Evolutionary conservation across 2,329 filamentous ascomycete genomes (phyloP).

Genomic region (Mycocentrospora acerina): DNA sequence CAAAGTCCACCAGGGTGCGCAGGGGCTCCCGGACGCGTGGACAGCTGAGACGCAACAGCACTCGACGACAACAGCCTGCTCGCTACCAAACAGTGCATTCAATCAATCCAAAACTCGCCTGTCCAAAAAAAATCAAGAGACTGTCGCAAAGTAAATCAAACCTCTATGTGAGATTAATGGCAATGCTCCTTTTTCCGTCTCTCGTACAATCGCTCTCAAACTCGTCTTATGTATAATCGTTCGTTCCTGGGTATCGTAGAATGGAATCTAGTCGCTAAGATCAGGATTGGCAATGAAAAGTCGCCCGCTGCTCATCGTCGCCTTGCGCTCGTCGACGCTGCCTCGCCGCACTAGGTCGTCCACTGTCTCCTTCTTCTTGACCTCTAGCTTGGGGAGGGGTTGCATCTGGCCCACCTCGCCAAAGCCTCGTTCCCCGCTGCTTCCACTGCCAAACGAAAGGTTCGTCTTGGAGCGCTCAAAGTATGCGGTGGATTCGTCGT

Average conservation of each 20-base stretch:
- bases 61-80: too few species aligned
- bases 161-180: too few species aligned
- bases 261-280: slow-evolving; percentile 48
- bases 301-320: slow-evolving; percentile 67
- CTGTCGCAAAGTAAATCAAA: too few species aligned
- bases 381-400: slow-evolving; percentile 44
- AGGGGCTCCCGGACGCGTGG: too few species aligned
- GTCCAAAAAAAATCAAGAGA: too few species aligned
- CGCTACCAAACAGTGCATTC: too few species aligned
- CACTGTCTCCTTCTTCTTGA: slow-evolving; percentile 54
- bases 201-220: too few species aligned
- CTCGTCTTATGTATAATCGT: background rate
- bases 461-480: slow-evolving; percentile 47
- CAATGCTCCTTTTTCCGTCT: too few species aligned
- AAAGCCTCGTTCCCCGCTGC: slow-evolving; percentile 52
- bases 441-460: slow-evolving; percentile 46
- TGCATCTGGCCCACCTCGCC: slow-evolving; percentile 57
- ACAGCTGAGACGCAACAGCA: too few species aligned
- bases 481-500: slow-evolving; percentile 41
- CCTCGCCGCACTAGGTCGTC: slow-evolving; percentile 75
- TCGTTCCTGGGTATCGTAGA: slow-evolving; percentile 34
- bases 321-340: slow-evolving; percentile 80
- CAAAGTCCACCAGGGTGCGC: too few species aligned
- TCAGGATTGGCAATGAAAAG: slow-evolving; percentile 88
- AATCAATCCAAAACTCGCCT: too few species aligned